Evolutionary conservation across 257 asterid species (phyloP).

Genomic region (Fraxinus pennsylvanica): DNA sequence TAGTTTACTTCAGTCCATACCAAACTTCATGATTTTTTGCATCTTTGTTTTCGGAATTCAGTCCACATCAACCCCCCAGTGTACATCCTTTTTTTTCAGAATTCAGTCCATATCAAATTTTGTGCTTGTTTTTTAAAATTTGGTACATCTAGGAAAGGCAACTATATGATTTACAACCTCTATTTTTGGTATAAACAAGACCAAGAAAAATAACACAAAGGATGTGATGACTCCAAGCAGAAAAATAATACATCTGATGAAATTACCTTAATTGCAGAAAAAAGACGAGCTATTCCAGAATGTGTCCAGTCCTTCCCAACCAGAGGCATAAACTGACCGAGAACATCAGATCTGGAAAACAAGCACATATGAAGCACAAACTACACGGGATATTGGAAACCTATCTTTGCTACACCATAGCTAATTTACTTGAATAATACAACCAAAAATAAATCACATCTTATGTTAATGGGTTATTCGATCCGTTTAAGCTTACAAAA

Average conservation of each 20-base stretch:
- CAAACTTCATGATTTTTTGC: background rate
- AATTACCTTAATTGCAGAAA: slow-evolving; percentile 92
- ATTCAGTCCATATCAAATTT: background rate
- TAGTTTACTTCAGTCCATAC: background rate
- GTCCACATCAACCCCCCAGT: background rate
- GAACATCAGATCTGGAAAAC: slow-evolving; percentile 90
- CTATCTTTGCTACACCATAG: background rate
- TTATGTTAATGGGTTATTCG: background rate
- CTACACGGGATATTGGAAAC: background rate
- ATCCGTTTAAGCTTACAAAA: background rate
- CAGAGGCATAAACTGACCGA: slow-evolving; percentile 98
- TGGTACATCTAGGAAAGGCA: background rate
- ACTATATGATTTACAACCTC: background rate
- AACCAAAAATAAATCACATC: background rate
- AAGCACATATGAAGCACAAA: slow-evolving; percentile 18
- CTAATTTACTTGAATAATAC: background rate
- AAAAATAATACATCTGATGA: slow-evolving; percentile 14
- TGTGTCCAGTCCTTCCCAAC: slow-evolving; percentile 99
- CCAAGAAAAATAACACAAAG: slow-evolving; percentile 17
- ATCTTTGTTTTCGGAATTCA: background rate
- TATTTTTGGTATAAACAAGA: slow-evolving; percentile 3
- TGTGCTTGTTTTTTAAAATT: too few species aligned
- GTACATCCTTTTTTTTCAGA: background rate
- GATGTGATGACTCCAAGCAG: slow-evolving; percentile 7
- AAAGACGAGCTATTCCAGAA: slow-evolving; percentile 94